A percentile compares a stretch with the other conserved stretches of the same genome.
These are phyloP conservation scores for Mycena haematopus DNA, from an alignment of 768 basidiomycete species.

Conservation along the genomic window DNA sequence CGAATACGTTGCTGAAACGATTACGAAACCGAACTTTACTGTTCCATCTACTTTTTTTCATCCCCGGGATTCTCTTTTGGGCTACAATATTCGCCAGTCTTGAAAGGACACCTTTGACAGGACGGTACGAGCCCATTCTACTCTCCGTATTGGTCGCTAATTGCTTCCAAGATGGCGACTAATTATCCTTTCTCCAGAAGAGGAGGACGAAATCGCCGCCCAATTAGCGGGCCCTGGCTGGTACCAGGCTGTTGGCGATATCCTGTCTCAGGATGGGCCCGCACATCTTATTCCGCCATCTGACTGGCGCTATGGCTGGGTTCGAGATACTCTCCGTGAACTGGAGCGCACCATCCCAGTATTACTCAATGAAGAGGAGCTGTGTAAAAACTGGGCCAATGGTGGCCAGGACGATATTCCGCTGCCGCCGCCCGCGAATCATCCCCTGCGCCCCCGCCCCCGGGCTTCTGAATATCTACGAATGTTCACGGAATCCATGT, in stretches of 20 bases:
- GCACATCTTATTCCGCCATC: constrained; percentile 67
- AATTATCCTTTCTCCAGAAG: constrained; percentile 89
- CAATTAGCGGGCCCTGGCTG: constrained; percentile 86
- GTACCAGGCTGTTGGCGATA: constrained; percentile 83
- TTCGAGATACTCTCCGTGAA: constrained; percentile 74
- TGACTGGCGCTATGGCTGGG: constrained; percentile 95
- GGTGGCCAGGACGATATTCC: constrained; percentile 57
- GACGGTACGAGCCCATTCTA: constrained; percentile 54
- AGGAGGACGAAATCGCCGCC: constrained; percentile 87
- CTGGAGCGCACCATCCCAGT: constrained; percentile 79
- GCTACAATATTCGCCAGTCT: constrained; percentile 73
- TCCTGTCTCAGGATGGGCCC: constrained; percentile 70
- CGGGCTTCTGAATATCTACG: constrained; percentile 77
- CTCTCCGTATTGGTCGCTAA: neutral
- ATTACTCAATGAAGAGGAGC: constrained; percentile 63
- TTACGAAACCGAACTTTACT: constrained; percentile 57
- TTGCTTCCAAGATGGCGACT: constrained; percentile 70
- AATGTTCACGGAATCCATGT: constrained; percentile 56
- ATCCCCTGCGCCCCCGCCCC: constrained; percentile 85
- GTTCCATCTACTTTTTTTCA: constrained; percentile 61
- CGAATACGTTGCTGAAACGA: constrained; percentile 50
- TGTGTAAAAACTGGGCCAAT: constrained; percentile 63
- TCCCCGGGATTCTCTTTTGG: constrained; percentile 70
- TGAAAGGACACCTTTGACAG: constrained; percentile 85
- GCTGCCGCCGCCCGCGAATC: constrained; percentile 80